phyloP scores from a whole-genome alignment of 257 asterid species.

The Solanum paucissectum region DNA sequence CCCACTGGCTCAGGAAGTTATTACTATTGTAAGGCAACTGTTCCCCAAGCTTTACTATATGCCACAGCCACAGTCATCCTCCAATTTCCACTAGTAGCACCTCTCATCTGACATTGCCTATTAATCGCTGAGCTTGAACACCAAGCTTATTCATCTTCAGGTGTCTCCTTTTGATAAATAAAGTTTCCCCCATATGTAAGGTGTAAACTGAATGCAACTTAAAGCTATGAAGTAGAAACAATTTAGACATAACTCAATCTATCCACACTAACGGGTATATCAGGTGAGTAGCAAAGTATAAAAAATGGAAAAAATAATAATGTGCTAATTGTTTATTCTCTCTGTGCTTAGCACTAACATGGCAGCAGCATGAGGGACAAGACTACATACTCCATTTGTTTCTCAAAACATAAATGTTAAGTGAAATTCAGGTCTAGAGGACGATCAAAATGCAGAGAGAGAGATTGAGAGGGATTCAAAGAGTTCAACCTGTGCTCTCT shows the following conservation, averaged over 20 bases:
- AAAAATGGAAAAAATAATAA: background rate
- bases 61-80: background rate
- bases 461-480: background rate
- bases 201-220: background rate
- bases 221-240: background rate
- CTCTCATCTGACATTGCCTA: background rate
- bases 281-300: background rate
- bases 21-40: background rate
- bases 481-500: background rate
- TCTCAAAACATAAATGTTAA: background rate
- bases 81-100: background rate
- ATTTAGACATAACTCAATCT: background rate
- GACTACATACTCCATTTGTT: background rate
- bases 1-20: background rate
- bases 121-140: background rate
- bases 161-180: background rate
- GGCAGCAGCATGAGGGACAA: background rate
- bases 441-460: background rate
- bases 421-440: background rate
- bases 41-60: background rate
- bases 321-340: background rate
- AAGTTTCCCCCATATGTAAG: background rate
- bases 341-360: background rate
- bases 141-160: background rate
- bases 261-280: background rate